phyloP scores from a whole-genome alignment of 208 protist genomes.

The Porcisia hertigi region DNA sequence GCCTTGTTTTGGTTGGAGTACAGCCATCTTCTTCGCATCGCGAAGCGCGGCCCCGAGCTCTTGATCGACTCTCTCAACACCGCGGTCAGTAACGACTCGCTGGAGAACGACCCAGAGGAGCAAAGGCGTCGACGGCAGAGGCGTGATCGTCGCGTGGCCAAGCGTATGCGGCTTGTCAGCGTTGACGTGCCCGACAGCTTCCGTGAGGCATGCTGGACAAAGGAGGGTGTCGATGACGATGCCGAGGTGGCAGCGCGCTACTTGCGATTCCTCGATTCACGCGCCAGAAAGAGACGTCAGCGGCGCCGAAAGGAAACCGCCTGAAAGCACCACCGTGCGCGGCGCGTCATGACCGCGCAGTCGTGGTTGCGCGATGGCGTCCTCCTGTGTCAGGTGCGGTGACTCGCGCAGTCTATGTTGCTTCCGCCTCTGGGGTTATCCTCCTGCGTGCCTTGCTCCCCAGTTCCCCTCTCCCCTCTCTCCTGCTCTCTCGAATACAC shows the following conservation, averaged over 20 bases:
- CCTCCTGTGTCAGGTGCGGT: not conserved
- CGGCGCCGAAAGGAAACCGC: not conserved
- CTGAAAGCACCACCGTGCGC: not conserved
- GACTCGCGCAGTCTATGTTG: not conserved
- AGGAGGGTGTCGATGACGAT: slow-evolving; percentile 46
- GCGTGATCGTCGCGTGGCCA: slow-evolving; percentile 19
- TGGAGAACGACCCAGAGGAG: slow-evolving; percentile 18
- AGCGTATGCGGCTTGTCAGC: slow-evolving; percentile 25
- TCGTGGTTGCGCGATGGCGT: not conserved
- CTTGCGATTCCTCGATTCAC: slow-evolving; percentile 15
- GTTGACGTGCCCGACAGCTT: slow-evolving; percentile 32
- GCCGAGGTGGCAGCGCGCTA: slow-evolving; percentile 30
- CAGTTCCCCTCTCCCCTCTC: not conserved
- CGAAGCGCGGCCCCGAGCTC: slow-evolving; percentile 20
- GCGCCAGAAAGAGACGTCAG: not conserved
- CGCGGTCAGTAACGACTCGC: slow-evolving; percentile 24
- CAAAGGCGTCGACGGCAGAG: slow-evolving; percentile 21
- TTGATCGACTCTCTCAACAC: slow-evolving; percentile 21
- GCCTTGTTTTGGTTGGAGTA: slow-evolving; percentile 31
- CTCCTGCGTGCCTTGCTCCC: not conserved
- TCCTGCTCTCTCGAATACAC: not conserved
- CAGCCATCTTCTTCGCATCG: slow-evolving; percentile 14
- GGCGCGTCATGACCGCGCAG: not conserved
- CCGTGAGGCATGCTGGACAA: slow-evolving; percentile 29
- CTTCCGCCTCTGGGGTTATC: not conserved